Base-by-base conservation (phyloP, 2,329 filamentous ascomycete species). In the Lecanicillium sp. region DNA sequence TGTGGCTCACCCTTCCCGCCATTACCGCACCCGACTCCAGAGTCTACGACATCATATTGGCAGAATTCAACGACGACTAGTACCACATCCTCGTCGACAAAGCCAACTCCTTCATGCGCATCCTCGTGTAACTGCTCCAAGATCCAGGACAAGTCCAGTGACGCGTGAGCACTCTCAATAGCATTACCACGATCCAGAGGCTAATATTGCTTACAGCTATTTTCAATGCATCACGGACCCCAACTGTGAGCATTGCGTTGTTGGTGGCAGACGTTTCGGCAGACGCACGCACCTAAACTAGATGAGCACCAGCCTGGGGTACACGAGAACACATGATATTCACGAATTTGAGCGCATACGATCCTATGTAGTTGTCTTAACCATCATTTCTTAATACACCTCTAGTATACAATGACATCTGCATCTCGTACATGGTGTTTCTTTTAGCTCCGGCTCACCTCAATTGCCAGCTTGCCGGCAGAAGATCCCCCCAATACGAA, bases 211-310 rank as follows among this genome's bases (percentile, higher is more conserved):
- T 4, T 10, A 12, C 30, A 62, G 60, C 38, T 62, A 56, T 44
- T 59, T 60, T n/a, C 57, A 62, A 43, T 62, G 60, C 40, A 33
- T 62, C 38, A 56, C 60, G 3, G 56, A 60, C 14, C 46, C 55
- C 3, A 48, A 48, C 10, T 62, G 60, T 21, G 56, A 60, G 17
- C 50, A 52, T 4, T 62, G 60, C 47, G 21, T 48, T 14, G 26
- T 43, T 36, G 48, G 41, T 10, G 27, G 36, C 17, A 19, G 38
- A 48, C 30, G 32, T 17, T 8, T 32, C 9, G 17, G 29, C 32
- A 41, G 24, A 14, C 38, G 30, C 21, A 10, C 4, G 4, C 17
- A 27, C 33, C 5, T 5, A 10, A 42, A 42, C 9, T 48, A 42
- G 30, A 27, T 36, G 45, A 24, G 15, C 21, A 26, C 15, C 17